phyloP scores from a whole-genome alignment of 2,329 filamentous ascomycete genomes.

The Colletotrichum coccodes region DNA sequence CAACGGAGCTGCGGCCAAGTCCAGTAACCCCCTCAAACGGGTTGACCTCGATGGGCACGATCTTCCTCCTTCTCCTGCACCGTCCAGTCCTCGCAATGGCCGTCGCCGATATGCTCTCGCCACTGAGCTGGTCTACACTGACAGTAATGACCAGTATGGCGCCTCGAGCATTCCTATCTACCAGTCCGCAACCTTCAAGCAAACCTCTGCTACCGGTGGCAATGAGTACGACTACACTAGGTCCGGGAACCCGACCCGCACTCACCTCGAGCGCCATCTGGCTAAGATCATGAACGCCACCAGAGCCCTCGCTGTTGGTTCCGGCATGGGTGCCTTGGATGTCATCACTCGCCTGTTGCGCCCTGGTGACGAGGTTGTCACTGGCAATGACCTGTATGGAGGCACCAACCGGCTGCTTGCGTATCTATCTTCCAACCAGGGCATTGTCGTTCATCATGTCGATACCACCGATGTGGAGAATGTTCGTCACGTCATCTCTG shows the following conservation, averaged over 20 bases:
- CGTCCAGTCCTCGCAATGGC: conserved; percentile 87
- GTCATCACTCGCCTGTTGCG: conserved; percentile 92
- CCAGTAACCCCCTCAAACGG: conserved; percentile 57
- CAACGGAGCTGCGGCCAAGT: conserved; percentile 20
- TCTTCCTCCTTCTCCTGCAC: conserved; percentile 90
- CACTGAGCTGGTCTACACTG: conserved; percentile 96
- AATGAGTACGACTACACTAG: conserved; percentile 98
- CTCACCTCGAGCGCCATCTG: conserved; percentile 94
- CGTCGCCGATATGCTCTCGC: conserved; percentile 88
- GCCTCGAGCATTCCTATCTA: conserved; percentile 97
- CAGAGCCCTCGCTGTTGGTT: conserved; percentile 91
- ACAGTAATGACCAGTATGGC: conserved; percentile 96
- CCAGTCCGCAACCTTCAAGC: conserved; percentile 98
- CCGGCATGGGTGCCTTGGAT: conserved; percentile 96
- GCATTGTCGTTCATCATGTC: conserved; percentile 94
- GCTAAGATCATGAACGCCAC: conserved; percentile 99
- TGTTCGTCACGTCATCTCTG: conserved; percentile 74
- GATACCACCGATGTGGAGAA: conserved; percentile 85
- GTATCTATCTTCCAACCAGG: conserved; percentile 88
- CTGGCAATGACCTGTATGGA: conserved; percentile 96
- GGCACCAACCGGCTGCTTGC: conserved; percentile 94
- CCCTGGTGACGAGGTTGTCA: conserved; percentile 96
- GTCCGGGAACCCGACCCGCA: conserved; percentile 95
- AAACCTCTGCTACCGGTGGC: conserved; percentile 80
- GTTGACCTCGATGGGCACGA: conserved; percentile 86